Conservation (phyloP, 495 filamentous ascomycete genomes). For the Daldinia loculata region DNA sequence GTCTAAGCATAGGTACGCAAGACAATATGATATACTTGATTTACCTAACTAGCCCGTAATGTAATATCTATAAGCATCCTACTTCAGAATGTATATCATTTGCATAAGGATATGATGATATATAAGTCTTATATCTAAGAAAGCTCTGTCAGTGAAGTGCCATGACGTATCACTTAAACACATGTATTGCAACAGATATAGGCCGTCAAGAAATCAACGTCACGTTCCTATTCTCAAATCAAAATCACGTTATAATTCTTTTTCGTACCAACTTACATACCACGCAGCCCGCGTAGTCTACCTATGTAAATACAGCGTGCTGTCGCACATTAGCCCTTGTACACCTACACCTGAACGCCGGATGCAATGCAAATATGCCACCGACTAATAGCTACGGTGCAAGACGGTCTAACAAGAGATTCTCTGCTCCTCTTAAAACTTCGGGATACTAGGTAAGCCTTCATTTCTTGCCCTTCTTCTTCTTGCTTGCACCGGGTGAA, state of each 20-base stretch:
- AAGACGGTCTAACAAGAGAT: conserved; percentile 13
- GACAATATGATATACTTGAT: too few species aligned
- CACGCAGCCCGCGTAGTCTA: conserved; percentile 17
- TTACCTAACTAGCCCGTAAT: too few species aligned
- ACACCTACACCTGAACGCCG: conserved; percentile 36
- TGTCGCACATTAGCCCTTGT: conserved; percentile 25
- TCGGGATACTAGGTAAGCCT: neutral
- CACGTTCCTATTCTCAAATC: neutral
- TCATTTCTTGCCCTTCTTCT: conserved; percentile 84
- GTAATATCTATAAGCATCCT: too few species aligned
- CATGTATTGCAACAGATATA: too few species aligned
- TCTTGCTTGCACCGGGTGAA: conserved; percentile 68
- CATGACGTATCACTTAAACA: too few species aligned
- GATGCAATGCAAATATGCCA: conserved; percentile 34
- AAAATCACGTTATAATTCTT: conserved; percentile 1
- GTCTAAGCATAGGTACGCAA: too few species aligned
- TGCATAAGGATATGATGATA: too few species aligned
- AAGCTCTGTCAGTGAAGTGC: too few species aligned
- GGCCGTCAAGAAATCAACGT: neutral
- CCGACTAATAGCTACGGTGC: conserved; percentile 14
- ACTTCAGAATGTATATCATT: too few species aligned
- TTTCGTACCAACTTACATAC: conserved; percentile 7
- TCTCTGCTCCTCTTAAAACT: neutral
- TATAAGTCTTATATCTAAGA: too few species aligned
- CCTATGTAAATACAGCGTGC: conserved; percentile 15